Conservation (phyloP, 768 basidiomycete genomes). For the Lyophyllum shimeji region DNA sequence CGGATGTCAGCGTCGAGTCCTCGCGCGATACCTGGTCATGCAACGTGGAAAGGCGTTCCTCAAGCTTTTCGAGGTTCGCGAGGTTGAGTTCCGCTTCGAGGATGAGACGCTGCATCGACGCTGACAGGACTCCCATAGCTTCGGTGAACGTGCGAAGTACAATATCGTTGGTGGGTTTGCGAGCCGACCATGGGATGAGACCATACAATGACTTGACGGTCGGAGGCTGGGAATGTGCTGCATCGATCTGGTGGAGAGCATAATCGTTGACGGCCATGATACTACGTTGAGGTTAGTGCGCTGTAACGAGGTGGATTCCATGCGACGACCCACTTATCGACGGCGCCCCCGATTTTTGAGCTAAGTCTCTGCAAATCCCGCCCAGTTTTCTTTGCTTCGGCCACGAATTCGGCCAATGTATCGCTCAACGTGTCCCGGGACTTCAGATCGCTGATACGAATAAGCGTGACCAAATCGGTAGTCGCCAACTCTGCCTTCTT, state of each 20-base stretch:
- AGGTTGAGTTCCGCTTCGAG: conserved; percentile 65
- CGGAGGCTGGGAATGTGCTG: conserved; percentile 34
- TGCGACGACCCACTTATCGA: conserved; percentile 59
- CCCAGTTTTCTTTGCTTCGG: conserved; percentile 60
- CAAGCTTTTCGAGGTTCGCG: conserved; percentile 58
- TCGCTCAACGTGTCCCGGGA: conserved; percentile 58
- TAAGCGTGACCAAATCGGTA: conserved; percentile 60
- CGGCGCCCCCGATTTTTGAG: conserved; percentile 68
- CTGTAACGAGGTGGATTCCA: not conserved
- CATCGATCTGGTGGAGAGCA: conserved; percentile 59
- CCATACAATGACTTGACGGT: conserved; percentile 31
- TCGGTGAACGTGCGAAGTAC: conserved; percentile 55
- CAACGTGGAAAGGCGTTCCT: conserved; percentile 55
- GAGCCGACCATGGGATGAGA: conserved; percentile 39
- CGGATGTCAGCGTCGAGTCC: conserved; percentile 41
- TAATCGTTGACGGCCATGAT: conserved; percentile 76
- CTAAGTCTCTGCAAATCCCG: conserved; percentile 61
- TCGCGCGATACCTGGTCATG: conserved; percentile 64
- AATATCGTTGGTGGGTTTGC: conserved; percentile 39
- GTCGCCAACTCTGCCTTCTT: conserved; percentile 81
- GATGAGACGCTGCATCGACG: conserved; percentile 52
- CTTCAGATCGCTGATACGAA: conserved; percentile 61
- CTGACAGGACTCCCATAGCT: conserved; percentile 60
- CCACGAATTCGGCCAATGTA: conserved; percentile 51
- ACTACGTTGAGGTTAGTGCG: conserved; percentile 31